These are phyloP conservation scores for Trichophyton schoenleinii DNA, from an alignment of 2,329 filamentous ascomycete genomes.

Conservation along the genomic window DNA sequence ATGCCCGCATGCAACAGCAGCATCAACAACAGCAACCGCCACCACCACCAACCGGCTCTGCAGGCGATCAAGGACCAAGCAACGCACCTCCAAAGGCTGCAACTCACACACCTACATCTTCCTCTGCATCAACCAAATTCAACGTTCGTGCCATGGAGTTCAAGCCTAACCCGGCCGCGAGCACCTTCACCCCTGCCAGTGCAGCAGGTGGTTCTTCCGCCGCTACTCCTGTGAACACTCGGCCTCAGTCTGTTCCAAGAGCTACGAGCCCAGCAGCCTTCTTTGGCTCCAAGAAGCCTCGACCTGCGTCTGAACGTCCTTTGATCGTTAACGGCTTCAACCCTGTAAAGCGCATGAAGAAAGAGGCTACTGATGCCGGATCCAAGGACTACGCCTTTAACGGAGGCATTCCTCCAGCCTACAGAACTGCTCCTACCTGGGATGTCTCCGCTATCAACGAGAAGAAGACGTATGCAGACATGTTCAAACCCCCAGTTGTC, in stretches of 20 bases:
- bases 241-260: slow-evolving; percentile 36
- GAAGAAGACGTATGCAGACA: slow-evolving; percentile 66
- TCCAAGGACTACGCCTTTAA: slow-evolving; percentile 58
- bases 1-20: slow-evolving; percentile 43
- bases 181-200: slow-evolving; percentile 61
- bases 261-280: slow-evolving; percentile 41
- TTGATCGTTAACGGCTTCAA: slow-evolving; percentile 47
- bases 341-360: slow-evolving; percentile 57
- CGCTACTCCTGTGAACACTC: slow-evolving; percentile 49
- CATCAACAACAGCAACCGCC: too few species aligned
- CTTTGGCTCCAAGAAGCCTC: slow-evolving; percentile 60
- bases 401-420: slow-evolving; percentile 71
- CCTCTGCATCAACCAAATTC: slow-evolving; percentile 42
- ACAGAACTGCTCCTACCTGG: slow-evolving; percentile 78
- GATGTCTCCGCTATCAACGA: slow-evolving; percentile 55
- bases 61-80: slow-evolving; percentile 38
- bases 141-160: slow-evolving; percentile 62
- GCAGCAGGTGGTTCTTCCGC: slow-evolving; percentile 55
- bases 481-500: slow-evolving; percentile 58
- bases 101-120: slow-evolving; percentile 42
- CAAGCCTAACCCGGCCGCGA: slow-evolving; percentile 68
- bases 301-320: slow-evolving; percentile 44
- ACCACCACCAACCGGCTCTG: slow-evolving; percentile 51
- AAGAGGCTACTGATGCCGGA: slow-evolving; percentile 43
- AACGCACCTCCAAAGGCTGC: slow-evolving; percentile 33